A percentile compares a stretch with the other conserved stretches of the same genome.
Conservation (phyloP, 1,284 basidiomycete genomes). For the Waitea zeae region DNA sequence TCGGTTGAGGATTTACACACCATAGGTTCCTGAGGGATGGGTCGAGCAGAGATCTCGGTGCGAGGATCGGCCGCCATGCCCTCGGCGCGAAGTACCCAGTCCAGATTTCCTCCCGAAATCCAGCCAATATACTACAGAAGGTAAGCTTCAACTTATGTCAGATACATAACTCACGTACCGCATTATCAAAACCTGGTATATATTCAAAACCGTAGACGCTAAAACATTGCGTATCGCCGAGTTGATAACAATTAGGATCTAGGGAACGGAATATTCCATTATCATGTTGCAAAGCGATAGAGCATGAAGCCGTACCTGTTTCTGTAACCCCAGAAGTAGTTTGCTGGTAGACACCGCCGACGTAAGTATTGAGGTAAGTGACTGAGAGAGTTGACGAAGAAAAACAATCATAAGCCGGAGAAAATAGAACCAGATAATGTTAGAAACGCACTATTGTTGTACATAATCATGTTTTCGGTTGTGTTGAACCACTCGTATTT, state of each 20-base stretch:
- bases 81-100: constrained; percentile 49
- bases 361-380: constrained; percentile 24
- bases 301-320: too few species aligned
- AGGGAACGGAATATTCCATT: too few species aligned
- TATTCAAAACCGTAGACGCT: too few species aligned
- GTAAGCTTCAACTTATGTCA: neutral
- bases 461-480: constrained; percentile 14
- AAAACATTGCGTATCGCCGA: too few species aligned
- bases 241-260: too few species aligned
- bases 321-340: constrained; percentile 10
- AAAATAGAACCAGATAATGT: too few species aligned
- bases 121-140: constrained; percentile 45
- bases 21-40: constrained; percentile 60
- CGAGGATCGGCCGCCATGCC: constrained; percentile 53
- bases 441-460: too few species aligned
- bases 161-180: constrained; percentile 16
- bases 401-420: too few species aligned
- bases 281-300: too few species aligned
- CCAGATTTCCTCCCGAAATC: constrained; percentile 34
- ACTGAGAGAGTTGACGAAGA: too few species aligned
- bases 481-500: constrained; percentile 4
- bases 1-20: constrained; percentile 15
- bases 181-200: constrained; percentile 39
- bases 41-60: too few species aligned
- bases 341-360: constrained; percentile 25